These are phyloP conservation scores for Heimioporus retisporus DNA, from an alignment of 1,284 basidiomycete species.

Conservation along the genomic window DNA sequence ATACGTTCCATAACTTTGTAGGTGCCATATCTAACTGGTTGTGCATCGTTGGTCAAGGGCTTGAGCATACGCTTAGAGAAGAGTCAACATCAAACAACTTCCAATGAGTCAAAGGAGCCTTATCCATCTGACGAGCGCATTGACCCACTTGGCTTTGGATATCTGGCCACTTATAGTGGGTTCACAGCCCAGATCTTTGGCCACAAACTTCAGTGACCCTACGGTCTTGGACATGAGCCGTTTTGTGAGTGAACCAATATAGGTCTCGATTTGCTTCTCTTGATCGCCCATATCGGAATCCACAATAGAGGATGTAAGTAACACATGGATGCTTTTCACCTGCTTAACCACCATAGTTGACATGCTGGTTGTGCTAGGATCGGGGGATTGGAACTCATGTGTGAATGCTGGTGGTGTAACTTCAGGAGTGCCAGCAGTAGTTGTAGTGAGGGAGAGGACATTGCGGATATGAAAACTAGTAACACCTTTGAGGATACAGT, in stretches of 20 bases:
- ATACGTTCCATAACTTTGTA: slow-evolving; percentile 6
- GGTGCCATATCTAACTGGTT: slow-evolving; percentile 4
- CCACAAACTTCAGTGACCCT: slow-evolving; percentile 1
- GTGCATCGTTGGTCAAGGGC: slow-evolving; percentile 5
- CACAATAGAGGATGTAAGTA: not conserved
- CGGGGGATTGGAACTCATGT: not conserved
- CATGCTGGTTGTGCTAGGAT: not conserved
- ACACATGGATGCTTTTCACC: slow-evolving; percentile 8
- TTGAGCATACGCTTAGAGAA: not conserved
- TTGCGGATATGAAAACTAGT: slow-evolving; percentile 1
- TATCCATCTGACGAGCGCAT: slow-evolving; percentile 11
- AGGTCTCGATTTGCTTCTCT: not conserved
- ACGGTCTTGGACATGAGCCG: slow-evolving; percentile 6
- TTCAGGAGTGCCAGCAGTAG: not conserved
- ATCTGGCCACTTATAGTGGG: not conserved
- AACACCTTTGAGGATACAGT: slow-evolving; percentile 3
- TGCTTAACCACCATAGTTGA: slow-evolving; percentile 3
- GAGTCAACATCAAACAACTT: not conserved
- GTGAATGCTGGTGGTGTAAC: not conserved
- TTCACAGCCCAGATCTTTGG: slow-evolving; percentile 1
- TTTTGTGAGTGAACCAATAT: slow-evolving; percentile 5
- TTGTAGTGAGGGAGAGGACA: not conserved
- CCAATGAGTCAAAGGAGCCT: not conserved
- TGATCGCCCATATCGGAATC: slow-evolving; percentile 1
- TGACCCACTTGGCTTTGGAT: slow-evolving; percentile 8